Percentiles rank a stretch among this genome's conserved stretches.
Conservation (phyloP, 208 protist species). For the Acanthamoeba triangularis region DNA sequence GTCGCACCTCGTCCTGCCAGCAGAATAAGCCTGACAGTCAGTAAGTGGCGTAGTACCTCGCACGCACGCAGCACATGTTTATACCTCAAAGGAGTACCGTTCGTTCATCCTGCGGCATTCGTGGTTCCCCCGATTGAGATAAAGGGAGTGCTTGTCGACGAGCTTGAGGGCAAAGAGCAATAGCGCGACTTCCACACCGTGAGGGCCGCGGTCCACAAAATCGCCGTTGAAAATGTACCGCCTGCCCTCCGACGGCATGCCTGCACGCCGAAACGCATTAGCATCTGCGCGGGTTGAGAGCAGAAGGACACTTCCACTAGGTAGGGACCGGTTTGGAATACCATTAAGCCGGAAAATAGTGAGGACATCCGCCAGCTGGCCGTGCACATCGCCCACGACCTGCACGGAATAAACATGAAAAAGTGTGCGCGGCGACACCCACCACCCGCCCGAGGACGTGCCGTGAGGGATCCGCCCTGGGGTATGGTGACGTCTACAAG, state of each 20-base stretch:
- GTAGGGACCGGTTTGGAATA: neutral
- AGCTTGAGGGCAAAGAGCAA: constrained; percentile 75
- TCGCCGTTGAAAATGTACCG: constrained; percentile 81
- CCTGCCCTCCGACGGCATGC: neutral
- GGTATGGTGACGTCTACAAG: neutral
- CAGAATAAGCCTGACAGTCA: no score
- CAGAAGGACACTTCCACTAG: no score
- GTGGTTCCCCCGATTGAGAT: constrained; percentile 82
- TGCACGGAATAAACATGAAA: neutral
- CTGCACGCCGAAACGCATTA: neutral
- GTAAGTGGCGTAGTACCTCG: neutral
- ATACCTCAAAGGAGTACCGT: neutral
- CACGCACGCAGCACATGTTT: neutral
- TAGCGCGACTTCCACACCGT: constrained; percentile 78
- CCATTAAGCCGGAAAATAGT: constrained; percentile 75
- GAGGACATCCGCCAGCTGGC: constrained; percentile 77
- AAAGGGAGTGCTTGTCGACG: constrained; percentile 76
- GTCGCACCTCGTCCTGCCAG: neutral
- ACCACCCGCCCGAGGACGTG: neutral
- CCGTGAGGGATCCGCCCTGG: neutral
- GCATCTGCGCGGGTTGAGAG: neutral
- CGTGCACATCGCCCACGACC: constrained; percentile 80
- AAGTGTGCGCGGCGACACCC: neutral
- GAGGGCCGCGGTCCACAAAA: constrained; percentile 81
- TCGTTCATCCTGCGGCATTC: constrained; percentile 61